phyloP scores from a whole-genome alignment of 2,329 filamentous ascomycete genomes.

The Neofusicoccum parvum region DNA sequence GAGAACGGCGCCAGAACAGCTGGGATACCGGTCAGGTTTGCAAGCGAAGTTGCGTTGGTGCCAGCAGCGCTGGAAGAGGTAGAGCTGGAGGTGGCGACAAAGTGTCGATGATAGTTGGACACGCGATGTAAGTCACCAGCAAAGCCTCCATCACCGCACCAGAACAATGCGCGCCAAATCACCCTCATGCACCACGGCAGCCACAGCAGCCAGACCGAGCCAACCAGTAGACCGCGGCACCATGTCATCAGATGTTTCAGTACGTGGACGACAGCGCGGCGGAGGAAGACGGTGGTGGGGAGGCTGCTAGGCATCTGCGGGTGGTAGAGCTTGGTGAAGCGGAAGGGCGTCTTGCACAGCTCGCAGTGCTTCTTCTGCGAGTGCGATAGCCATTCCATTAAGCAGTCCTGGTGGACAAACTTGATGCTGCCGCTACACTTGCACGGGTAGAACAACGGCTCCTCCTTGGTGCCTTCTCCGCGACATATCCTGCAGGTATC shows the following conservation, averaged over 20 bases:
- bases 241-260: conserved; percentile 73
- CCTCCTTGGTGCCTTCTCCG: conserved; percentile 77
- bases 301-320: conserved; percentile 88
- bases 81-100: conserved; percentile 23
- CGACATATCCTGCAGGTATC: conserved; percentile 98
- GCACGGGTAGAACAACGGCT: conserved; percentile 95
- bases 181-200: conserved; percentile 89
- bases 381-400: conserved; percentile 98
- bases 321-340: conserved; percentile 96
- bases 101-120: conserved; percentile 26
- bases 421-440: conserved; percentile 99
- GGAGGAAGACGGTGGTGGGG: conserved; percentile 77
- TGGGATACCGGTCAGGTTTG: conserved; percentile 27
- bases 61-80: conserved; percentile 26
- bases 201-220: conserved; percentile 83
- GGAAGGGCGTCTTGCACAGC: conserved; percentile 96
- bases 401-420: conserved; percentile 94
- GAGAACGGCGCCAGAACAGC: conserved; percentile 40
- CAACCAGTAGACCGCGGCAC: conserved; percentile 76
- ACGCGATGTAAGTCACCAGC: conserved; percentile 43
- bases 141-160: conserved; percentile 82
- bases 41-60: conserved; percentile 27
- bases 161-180: conserved; percentile 92
- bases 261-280: conserved; percentile 74
- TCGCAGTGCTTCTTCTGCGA: conserved; percentile 99